phyloP scores from a whole-genome alignment of 495 filamentous ascomycete genomes.

The Neurospora sp. region DNA sequence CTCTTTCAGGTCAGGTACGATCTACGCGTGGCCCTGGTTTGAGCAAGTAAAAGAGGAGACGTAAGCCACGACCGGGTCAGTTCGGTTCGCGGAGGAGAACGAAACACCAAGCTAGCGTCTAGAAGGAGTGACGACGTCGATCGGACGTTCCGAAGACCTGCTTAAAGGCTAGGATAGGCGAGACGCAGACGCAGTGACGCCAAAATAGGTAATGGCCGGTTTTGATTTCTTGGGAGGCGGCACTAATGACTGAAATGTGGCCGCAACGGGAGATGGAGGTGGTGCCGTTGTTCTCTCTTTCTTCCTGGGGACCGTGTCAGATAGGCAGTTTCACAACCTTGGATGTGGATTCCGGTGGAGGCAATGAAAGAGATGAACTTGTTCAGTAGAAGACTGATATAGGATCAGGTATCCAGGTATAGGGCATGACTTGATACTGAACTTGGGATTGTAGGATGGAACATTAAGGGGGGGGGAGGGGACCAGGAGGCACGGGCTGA shows the following conservation, averaged over 20 bases:
- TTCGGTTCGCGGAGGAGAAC: too few species aligned
- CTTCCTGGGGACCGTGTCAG: neutral
- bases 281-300: neutral
- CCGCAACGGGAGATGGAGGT: neutral
- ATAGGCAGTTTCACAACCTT: neutral
- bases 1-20: neutral
- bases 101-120: too few species aligned
- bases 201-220: neutral
- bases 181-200: neutral
- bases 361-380: neutral
- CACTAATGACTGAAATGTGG: neutral
- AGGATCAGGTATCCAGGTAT: neutral
- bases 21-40: neutral
- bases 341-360: neutral
- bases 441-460: neutral
- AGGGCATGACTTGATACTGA: neutral
- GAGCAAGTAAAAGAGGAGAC: neutral
- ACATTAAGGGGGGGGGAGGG: neutral
- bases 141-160: too few species aligned
- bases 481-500: neutral
- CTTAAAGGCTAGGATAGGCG: too few species aligned
- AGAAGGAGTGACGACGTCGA: too few species aligned
- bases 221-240: neutral
- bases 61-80: neutral
- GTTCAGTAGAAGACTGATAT: neutral